phyloP scores from a whole-genome alignment of 208 protist genomes.

The Acanthamoeba royreba region DNA sequence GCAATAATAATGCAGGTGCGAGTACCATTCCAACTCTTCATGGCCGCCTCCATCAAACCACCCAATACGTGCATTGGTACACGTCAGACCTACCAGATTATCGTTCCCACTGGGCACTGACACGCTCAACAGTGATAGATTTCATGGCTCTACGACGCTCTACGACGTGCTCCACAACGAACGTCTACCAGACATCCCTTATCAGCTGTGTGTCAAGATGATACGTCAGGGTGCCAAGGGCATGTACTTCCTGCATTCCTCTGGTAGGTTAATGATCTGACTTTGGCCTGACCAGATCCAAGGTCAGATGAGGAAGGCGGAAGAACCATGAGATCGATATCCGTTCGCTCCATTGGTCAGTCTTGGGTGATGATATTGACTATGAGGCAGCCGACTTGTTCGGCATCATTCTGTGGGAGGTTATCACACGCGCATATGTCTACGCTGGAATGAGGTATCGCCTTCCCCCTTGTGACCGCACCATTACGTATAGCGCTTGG shows the following conservation, averaged over 20 bases:
- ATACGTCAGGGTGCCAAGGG: not conserved
- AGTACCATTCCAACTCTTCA: not conserved
- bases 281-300: conserved; percentile 32
- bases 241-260: conserved; percentile 44
- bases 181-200: conserved; percentile 6
- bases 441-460: not conserved
- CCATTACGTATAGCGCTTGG: not conserved
- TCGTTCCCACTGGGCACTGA: no score
- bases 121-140: not conserved
- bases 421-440: not conserved
- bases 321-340: not conserved
- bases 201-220: not conserved
- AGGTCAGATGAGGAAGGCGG: not conserved
- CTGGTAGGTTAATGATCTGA: conserved; percentile 16
- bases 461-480: not conserved
- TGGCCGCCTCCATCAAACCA: not conserved
- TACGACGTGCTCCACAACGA: not conserved
- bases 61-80: not conserved
- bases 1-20: not conserved
- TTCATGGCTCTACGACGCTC: not conserved
- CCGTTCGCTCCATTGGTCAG: not conserved
- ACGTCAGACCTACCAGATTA: not conserved
- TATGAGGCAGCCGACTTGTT: not conserved
- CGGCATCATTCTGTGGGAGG: conserved; percentile 20
- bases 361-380: not conserved